phyloP scores from a whole-genome alignment of 148 eudicot species.

The Fagopyrum homotropicum region DNA sequence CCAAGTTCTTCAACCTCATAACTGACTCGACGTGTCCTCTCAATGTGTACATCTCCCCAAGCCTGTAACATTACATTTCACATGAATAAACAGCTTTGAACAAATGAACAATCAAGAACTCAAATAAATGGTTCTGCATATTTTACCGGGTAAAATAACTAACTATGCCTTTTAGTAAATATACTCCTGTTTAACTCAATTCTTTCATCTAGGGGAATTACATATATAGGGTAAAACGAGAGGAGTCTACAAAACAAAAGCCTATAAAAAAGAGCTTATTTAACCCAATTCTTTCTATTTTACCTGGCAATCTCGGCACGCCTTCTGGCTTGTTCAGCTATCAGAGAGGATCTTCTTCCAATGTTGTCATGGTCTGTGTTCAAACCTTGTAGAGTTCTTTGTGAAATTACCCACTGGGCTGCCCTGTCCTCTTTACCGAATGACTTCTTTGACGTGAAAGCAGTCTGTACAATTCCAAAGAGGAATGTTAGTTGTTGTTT shows the following conservation, averaged over 20 bases:
- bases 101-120: neutral
- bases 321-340: slow-evolving; percentile 65
- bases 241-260: no score
- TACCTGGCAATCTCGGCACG: slow-evolving; percentile 79
- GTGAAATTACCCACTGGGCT: slow-evolving; percentile 52
- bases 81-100: neutral
- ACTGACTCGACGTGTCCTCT: slow-evolving; percentile 60
- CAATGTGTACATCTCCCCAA: slow-evolving; percentile 45
- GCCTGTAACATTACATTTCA: slow-evolving; percentile 30
- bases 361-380: slow-evolving; percentile 30
- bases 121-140: neutral
- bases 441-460: slow-evolving; percentile 50
- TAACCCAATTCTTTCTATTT: neutral
- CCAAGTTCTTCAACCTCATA: slow-evolving; percentile 49
- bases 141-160: slow-evolving; percentile 19
- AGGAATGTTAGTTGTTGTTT: neutral
- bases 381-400: slow-evolving; percentile 41
- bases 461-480: slow-evolving; percentile 37
- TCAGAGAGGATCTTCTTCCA: slow-evolving; percentile 29
- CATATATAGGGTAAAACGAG: no score
- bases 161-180: no score
- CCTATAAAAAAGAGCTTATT: no score
- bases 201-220: no score
- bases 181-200: no score
- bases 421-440: slow-evolving; percentile 59